phyloP scores from a whole-genome alignment of 805 yeast genomes.

The Metschnikowia gruessii region DNA sequence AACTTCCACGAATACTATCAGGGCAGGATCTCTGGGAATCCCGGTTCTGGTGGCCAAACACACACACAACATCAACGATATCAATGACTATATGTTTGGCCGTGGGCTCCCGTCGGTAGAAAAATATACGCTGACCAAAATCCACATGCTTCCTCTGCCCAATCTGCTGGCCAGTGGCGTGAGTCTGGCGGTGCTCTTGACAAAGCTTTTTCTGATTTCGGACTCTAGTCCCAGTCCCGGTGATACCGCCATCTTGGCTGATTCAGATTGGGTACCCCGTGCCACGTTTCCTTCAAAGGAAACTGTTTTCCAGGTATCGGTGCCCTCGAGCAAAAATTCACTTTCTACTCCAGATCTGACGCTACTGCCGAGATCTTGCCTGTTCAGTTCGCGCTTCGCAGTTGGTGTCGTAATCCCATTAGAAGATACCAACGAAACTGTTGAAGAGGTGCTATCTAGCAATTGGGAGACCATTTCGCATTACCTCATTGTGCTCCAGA shows the following conservation, averaged over 20 bases:
- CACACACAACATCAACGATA: conserved; percentile 43
- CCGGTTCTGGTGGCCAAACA: conserved; percentile 20
- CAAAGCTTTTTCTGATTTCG: conserved; percentile 44
- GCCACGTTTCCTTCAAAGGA: conserved; percentile 37
- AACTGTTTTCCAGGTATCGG: conserved; percentile 14
- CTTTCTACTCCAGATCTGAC: conserved; percentile 1
- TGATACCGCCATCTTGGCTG: conserved; percentile 5
- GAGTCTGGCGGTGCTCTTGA: conserved; percentile 39
- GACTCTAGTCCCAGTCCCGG: conserved; percentile 17
- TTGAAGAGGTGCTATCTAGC: conserved; percentile 43
- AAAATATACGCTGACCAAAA: conserved; percentile 41
- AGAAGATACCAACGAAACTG: conserved; percentile 25
- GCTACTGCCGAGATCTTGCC: neutral
- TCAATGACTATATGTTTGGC: conserved; percentile 55
- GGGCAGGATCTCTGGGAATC: neutral
- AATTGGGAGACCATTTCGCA: conserved; percentile 50
- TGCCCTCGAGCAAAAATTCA: neutral
- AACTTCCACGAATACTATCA: conserved; percentile 4
- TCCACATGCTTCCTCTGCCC: conserved; percentile 46
- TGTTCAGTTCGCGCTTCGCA: conserved; percentile 40
- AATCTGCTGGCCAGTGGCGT: conserved; percentile 30
- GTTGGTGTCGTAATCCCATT: conserved; percentile 50
- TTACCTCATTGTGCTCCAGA: conserved; percentile 39
- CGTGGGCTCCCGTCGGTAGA: conserved; percentile 53
- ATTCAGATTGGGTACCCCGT: conserved; percentile 40